A percentile compares a stretch with the other conserved stretches of the same genome.
These are phyloP conservation scores for Ramichloridium luteum DNA, from an alignment of 2,329 filamentous ascomycete species.

Conservation along the genomic window DNA sequence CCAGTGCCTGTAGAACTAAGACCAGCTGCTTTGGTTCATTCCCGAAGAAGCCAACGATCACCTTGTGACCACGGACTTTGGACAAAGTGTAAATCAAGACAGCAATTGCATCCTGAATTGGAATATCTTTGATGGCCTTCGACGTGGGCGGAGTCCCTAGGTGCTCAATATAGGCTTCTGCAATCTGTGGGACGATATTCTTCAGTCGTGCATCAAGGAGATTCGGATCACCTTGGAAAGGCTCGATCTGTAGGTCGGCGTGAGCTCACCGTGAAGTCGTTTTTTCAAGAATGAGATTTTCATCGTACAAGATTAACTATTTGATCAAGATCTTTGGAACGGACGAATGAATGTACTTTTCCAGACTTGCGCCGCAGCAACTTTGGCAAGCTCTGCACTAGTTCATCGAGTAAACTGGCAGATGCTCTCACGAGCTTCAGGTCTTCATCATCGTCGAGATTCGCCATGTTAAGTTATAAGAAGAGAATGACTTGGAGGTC, in stretches of 20 bases:
- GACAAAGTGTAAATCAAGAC: slow-evolving; percentile 78
- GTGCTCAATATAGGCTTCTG: slow-evolving; percentile 62
- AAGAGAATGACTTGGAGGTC: no score
- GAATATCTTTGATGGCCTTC: slow-evolving; percentile 11
- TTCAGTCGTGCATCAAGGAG: slow-evolving; percentile 76
- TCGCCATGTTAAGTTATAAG: no score
- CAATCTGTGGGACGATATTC: slow-evolving; percentile 59
- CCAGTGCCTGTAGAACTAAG: slow-evolving; percentile 61
- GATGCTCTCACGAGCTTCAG: slow-evolving; percentile 34
- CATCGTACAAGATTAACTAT: slow-evolving; percentile 26
- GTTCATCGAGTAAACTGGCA: slow-evolving; percentile 21
- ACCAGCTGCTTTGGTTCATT: slow-evolving; percentile 83
- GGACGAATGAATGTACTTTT: slow-evolving; percentile 19
- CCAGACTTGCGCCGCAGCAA: slow-evolving; percentile 21
- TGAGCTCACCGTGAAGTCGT: slow-evolving; percentile 1
- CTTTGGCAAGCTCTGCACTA: slow-evolving; percentile 32
- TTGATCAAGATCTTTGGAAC: slow-evolving; percentile 26
- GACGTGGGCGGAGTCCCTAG: slow-evolving; percentile 29
- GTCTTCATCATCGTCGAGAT: slow-evolving; percentile 29
- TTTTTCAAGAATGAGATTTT: background rate
- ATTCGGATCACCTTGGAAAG: slow-evolving; percentile 92
- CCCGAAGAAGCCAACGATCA: slow-evolving; percentile 79
- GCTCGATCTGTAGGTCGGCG: slow-evolving; percentile 48
- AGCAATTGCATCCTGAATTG: slow-evolving; percentile 58
- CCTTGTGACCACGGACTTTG: slow-evolving; percentile 88